These are phyloP conservation scores for Barnettozyma wickerhamii DNA, from an alignment of 805 yeast genomes.

Conservation along the genomic window DNA sequence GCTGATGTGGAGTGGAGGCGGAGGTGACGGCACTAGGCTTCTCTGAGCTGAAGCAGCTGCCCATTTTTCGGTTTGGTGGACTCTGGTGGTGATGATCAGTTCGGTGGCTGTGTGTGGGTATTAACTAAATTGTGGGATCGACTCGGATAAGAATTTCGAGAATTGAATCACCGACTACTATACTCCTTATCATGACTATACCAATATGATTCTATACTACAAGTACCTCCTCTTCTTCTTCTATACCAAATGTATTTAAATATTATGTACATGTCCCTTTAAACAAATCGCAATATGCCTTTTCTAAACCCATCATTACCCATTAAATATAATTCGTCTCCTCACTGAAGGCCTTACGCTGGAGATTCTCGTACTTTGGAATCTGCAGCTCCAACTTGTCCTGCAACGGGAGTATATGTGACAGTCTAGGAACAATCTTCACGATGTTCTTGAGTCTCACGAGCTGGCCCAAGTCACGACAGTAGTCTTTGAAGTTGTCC, in stretches of 20 bases:
- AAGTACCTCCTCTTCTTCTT: no score
- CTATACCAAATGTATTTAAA: no score
- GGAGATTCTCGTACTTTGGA: conserved; percentile 5
- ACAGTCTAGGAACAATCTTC: conserved; percentile 7
- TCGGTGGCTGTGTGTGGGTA: neutral
- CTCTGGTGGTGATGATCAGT: neutral
- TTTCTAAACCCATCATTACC: no score
- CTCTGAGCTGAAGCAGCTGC: conserved; percentile 6
- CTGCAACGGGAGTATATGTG: conserved; percentile 5
- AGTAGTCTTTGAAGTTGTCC: conserved; percentile 19
- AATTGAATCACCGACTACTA: no score
- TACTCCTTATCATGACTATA: no score
- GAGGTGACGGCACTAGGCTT: neutral
- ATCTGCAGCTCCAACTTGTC: conserved; percentile 2
- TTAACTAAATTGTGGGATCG: no score
- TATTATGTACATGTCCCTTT: no score
- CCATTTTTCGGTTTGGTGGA: neutral
- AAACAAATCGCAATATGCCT: no score
- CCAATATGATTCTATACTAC: no score
- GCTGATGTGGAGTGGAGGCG: neutral
- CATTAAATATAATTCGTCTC: no score
- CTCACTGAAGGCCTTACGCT: no score
- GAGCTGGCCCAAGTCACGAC: conserved; percentile 22
- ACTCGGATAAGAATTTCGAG: no score
- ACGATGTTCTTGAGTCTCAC: conserved; percentile 5